Evolutionary conservation across 2,329 filamentous ascomycete species (phyloP), one percentile per base, ranked within the genome.

Genomic region (Aureobasidium pullulans): DNA sequence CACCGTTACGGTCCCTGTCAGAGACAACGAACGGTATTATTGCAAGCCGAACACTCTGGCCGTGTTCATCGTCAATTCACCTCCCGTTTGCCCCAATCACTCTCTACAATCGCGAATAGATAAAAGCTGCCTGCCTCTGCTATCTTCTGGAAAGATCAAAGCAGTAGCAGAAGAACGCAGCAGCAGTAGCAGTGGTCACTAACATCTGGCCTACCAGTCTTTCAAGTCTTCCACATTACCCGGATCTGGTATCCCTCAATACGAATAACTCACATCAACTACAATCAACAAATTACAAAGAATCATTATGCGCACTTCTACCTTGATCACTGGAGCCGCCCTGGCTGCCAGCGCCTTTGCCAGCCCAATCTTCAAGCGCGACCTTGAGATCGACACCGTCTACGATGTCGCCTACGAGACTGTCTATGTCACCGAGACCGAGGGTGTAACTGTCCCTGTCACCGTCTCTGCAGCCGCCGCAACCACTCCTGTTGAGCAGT

Each of bases 291-390:
- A 44, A 23, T 10, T 50, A 56, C 60, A 66, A 36, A 58, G 40
- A 47, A 56, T 56, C 54, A 70, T 66, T 47, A 72, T 75, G 72
- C 72, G 70, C 64, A 62, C 62, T 53, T 70, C 71, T 49, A 62
- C 69, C 42, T 39, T 74, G 52, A 60, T 70, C 62, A 60, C 70
- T 57, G 71, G 54, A 29, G 54, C 70, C 39, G 71, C 70, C 59
- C 67, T 75, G 56, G 72, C 67, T 59, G 71, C 67, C 58, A 66
- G 66, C 59, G 71, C 67, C 47, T 59, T 74, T 50, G 71, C 72
- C 60, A 64, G 69, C 32, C 73, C 73, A 8, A 62, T 67, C 62
- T 47, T 65, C 60, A 63, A 62, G 60, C 65, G 64, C 49, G 61
- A 66, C 36, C 64, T 69, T 59, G 66, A 65, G 46, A 62, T 69